phyloP scores from a whole-genome alignment of 2,329 filamentous ascomycete genomes.

The Ascochyta rabiei region DNA sequence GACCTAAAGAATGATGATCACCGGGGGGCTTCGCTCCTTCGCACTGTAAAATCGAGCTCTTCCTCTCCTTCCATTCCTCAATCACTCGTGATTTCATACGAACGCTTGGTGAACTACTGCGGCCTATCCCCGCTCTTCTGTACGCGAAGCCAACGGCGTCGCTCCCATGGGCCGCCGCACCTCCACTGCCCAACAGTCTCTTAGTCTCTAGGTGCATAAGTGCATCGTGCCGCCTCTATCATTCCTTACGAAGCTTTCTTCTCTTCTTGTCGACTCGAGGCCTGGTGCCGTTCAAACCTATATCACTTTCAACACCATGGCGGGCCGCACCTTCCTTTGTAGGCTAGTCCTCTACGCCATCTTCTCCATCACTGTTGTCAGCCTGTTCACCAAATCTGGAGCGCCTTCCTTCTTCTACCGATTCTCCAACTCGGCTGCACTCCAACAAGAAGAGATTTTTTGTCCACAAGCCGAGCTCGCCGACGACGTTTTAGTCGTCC shows the following conservation, averaged over 20 bases:
- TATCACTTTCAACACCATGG: conserved; percentile 29
- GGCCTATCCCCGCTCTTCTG: conserved; percentile 13
- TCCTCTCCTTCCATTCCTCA: conserved; percentile 17
- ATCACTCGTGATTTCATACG: conserved; percentile 11
- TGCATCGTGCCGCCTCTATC: conserved; percentile 10
- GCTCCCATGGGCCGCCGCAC: conserved; percentile 16
- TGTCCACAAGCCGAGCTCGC: conserved; percentile 43
- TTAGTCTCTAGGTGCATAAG: conserved; percentile 6
- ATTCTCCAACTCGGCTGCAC: conserved; percentile 29
- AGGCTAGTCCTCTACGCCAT: conserved; percentile 41
- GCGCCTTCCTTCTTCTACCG: conserved; percentile 38
- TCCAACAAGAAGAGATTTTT: conserved; percentile 24
- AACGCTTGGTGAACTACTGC: conserved; percentile 10
- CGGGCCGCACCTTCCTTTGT: conserved; percentile 42
- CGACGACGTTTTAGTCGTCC: conserved; percentile 63
- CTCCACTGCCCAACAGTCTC: conserved; percentile 10
- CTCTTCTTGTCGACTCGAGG: conserved; percentile 7
- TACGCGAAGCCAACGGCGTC: conserved; percentile 15
- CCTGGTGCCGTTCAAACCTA: conserved; percentile 11
- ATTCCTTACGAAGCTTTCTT: conserved; percentile 5
- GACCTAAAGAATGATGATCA: conserved; percentile 21
- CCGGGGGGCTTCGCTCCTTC: conserved; percentile 12
- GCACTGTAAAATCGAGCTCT: conserved; percentile 13
- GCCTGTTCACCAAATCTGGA: conserved; percentile 40
- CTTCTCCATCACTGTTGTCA: conserved; percentile 44